Base-by-base conservation (phyloP, 768 basidiomycete genomes). In the Galerina sulciceps region DNA sequence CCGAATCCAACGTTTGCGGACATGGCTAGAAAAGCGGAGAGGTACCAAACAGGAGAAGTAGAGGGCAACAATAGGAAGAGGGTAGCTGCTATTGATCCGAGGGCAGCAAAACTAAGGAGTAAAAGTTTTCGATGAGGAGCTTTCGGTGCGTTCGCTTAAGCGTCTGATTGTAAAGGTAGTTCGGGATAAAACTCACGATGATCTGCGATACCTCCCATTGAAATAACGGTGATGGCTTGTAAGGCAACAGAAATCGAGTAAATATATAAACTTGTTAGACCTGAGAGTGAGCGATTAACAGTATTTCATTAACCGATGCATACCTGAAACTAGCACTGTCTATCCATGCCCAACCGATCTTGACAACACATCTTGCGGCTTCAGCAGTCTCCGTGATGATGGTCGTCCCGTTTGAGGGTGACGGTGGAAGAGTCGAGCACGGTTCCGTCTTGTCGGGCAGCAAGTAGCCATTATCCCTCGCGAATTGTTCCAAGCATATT, bases 271-370 rank as follows among this genome's bases (percentile, higher is more conserved):
- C 94, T 96, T 66, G 2, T 50, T 23, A 23, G 10, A 13, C 9
- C 14, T 14, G 38, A 41, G 44, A 40, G 42, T 20, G 13, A 20
- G 26, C 18, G 36, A 10, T 35, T 40, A 17, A 14, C 20, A 13
- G 22, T 13, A 4, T 15, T 37, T 17, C 18, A 45, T 14, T 15
- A 9, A 35, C 8, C 3, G 14, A 15, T 1, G 67, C 83, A 41
- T 51, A 92, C 94, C 93, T 95, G 71, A 94, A 96, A 68, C 93
- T 94, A 1, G 95, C 94, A 11, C 82, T 93, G 68, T 96, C 95
- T 49, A 96, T 84, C 94, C 94, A 96, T 1, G 79, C 59, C 85
- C 93, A 93, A 1, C 86, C 87, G 55, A 96, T 77, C 69, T 86
- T 86, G 22, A 95, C 93, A 4, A 89, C 91, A 72, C 94, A 96